Percentiles rank a stretch among this genome's conserved stretches.
phyloP scores from a whole-genome alignment of 768 basidiomycete genomes.

The Trametes meyenii region DNA sequence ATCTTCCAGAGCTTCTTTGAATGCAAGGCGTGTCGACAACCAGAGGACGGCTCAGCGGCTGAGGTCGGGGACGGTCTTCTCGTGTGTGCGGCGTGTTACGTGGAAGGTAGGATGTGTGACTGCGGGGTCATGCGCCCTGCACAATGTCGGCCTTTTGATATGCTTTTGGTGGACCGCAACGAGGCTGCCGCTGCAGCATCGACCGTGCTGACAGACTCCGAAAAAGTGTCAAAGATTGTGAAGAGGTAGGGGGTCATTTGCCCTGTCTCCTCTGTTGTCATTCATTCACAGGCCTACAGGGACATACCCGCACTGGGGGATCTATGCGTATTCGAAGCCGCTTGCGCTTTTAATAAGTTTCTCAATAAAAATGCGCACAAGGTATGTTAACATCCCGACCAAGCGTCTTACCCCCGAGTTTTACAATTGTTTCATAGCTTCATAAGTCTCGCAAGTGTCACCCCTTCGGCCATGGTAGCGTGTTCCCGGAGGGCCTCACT shows the following conservation, averaged over 20 bases:
- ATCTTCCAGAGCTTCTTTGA: slow-evolving; percentile 84
- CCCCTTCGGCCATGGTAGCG: neutral
- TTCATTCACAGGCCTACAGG: neutral
- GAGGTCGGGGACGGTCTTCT: slow-evolving; percentile 47
- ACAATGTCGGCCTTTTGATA: slow-evolving; percentile 55
- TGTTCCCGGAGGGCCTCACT: slow-evolving; percentile 26
- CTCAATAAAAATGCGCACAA: neutral
- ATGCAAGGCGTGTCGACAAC: slow-evolving; percentile 49
- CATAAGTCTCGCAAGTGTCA: neutral
- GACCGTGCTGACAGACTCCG: neutral
- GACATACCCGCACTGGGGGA: neutral
- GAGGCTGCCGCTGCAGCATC: slow-evolving; percentile 37
- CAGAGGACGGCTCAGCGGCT: neutral
- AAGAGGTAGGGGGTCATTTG: neutral
- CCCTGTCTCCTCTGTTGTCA: neutral
- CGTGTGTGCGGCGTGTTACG: slow-evolving; percentile 73
- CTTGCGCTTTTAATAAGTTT: slow-evolving; percentile 17
- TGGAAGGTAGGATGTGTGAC: slow-evolving; percentile 73
- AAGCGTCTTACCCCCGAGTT: too few relatives aligned
- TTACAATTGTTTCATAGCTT: neutral
- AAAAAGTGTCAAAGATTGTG: neutral
- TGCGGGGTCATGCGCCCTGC: slow-evolving; percentile 64
- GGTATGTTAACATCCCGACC: neutral
- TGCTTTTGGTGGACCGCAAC: slow-evolving; percentile 49
- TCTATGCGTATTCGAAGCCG: slow-evolving; percentile 28